These are phyloP conservation scores for Psilocybe sp. DNA, from an alignment of 768 basidiomycete species.

Conservation along the genomic window DNA sequence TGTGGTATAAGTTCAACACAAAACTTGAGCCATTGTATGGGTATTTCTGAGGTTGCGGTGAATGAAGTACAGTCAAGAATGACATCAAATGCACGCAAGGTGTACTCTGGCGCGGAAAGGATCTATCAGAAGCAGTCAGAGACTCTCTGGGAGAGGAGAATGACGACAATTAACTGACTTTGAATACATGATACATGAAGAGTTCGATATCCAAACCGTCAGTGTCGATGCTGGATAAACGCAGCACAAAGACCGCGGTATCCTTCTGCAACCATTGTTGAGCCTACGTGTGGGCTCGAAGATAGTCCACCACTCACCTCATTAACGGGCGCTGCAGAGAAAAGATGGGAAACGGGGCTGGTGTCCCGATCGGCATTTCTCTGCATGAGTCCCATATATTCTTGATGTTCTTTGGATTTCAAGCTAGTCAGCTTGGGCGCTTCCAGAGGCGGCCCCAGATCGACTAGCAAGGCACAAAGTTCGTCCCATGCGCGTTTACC, in stretches of 20 bases:
- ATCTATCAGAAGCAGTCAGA: conserved; percentile 34
- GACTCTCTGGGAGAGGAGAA: neutral
- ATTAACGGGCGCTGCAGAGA: conserved; percentile 51
- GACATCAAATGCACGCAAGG: conserved; percentile 58
- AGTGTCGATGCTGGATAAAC: conserved; percentile 69
- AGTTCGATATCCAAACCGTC: conserved; percentile 79
- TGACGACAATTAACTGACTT: conserved; percentile 34
- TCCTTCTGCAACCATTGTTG: conserved; percentile 28
- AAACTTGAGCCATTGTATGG: conserved; percentile 78
- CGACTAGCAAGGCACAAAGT: conserved; percentile 76
- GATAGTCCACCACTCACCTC: conserved; percentile 31
- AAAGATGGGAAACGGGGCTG: conserved; percentile 62
- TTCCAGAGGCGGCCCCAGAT: conserved; percentile 68
- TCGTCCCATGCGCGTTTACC: conserved; percentile 86
- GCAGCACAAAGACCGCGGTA: conserved; percentile 60
- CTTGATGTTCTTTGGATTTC: conserved; percentile 51
- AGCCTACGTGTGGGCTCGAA: neutral
- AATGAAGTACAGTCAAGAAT: conserved; percentile 84
- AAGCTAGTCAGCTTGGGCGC: conserved; percentile 57
- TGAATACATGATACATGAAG: conserved; percentile 75
- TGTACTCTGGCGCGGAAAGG: conserved; percentile 45
- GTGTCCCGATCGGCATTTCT: conserved; percentile 60
- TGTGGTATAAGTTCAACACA: conserved; percentile 71
- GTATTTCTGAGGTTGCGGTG: conserved; percentile 70
- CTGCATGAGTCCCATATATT: conserved; percentile 65